Evolutionary conservation across 352 stramenopile genomes (phyloP), one percentile per base, ranked within the genome.

Genomic region (Pythium monospermum): DNA sequence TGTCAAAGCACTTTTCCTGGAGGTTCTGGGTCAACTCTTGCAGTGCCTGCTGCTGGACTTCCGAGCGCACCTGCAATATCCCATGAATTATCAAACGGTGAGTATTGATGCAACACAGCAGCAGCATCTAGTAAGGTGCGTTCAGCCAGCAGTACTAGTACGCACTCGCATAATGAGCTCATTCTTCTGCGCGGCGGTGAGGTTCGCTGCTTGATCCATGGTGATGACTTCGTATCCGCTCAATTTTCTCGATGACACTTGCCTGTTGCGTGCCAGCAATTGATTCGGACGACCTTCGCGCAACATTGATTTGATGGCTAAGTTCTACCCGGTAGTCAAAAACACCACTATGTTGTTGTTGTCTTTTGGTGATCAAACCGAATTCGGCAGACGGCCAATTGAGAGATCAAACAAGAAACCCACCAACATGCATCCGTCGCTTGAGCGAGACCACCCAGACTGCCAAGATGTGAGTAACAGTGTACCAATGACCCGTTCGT

Each of bases 1-100:
- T 91, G 70, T 95, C 83, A 56, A 95, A 95, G 64, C 85, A 95
- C 61, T 95, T 95, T 49, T 92, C 80, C 68, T 93, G 83, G 41
- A 95, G 53, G 57, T 81, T 91, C 68, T 87, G 76, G 45, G 82
- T 93, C 60, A 95, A 61, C 57, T 92, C 82, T 66, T 94, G 78
- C 31, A 93, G 66, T 49, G 80, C 80, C 61, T 91, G 80, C 55
- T 83, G 66, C 65, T 92, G 76, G 27, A 94, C 75, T 65, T 95
- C 82, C 50, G 78, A 82, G 61, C 82, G 82, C 21, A 93, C 69
- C 79, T 93, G 61, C 22, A 25, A n/a, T n/a, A n/a, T n/a, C n/a
- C n/a, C n/a, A n/a, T n/a, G n/a, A n/a, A n/a, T n/a, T n/a, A n/a
- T n/a, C n/a, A n/a, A n/a, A n/a, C n/a, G n/a, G n/a, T n/a, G n/a